Conservation (phyloP, 179 eudicot species). For the Actinidia arguta region DNA sequence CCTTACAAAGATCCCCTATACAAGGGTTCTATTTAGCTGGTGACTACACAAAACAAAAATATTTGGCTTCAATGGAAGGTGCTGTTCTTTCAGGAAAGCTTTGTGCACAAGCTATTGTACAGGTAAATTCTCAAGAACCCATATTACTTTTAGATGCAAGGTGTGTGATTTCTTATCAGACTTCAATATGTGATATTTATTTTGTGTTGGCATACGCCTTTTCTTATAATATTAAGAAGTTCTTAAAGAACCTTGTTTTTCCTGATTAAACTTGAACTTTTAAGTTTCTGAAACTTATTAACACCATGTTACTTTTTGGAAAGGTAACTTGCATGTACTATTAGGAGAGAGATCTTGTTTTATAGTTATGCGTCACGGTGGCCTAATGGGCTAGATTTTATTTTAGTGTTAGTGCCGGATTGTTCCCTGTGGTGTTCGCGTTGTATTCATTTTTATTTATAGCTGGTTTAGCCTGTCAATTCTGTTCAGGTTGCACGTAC, state of each 20-base stretch:
- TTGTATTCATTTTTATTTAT: not conserved
- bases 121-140: slow-evolving; percentile 48
- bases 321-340: not conserved
- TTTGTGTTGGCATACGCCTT: not conserved
- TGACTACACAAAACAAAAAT: slow-evolving; percentile 97
- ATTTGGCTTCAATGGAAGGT: slow-evolving; percentile 99
- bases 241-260: not conserved
- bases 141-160: not conserved
- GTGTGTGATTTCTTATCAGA: not conserved
- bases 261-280: not conserved
- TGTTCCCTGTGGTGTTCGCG: not conserved
- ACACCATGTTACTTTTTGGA: not conserved
- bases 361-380: not conserved
- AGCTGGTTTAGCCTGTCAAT: not conserved
- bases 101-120: slow-evolving; percentile 95
- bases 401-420: not conserved
- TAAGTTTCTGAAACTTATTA: not conserved
- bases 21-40: slow-evolving; percentile 96
- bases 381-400: not conserved
- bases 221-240: not conserved
- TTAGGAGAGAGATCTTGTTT: not conserved
- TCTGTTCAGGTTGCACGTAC: not conserved
- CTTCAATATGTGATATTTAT: not conserved
- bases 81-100: slow-evolving; percentile 98
- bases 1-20: slow-evolving; percentile 90